Conservation (phyloP, 2,329 filamentous ascomycete genomes). For the Thielaviopsis ethacetica region DNA sequence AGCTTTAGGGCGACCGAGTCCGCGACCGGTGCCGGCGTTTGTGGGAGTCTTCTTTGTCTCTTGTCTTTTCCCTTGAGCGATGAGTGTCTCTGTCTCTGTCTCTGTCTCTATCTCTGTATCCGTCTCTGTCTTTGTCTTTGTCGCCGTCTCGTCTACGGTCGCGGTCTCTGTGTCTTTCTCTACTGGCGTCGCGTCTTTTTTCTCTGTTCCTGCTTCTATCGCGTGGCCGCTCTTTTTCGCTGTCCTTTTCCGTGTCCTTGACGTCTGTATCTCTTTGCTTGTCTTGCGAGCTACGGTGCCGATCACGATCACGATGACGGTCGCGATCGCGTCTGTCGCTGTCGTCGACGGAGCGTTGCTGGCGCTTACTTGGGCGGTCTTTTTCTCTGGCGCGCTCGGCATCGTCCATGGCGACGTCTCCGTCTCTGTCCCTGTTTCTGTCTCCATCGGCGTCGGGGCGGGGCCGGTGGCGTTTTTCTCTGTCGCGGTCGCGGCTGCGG, state of each 20-base stretch:
- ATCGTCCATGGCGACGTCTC: constrained; percentile 14
- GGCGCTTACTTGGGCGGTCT: constrained; percentile 7
- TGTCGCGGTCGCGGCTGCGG: neutral
- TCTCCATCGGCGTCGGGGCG: neutral
- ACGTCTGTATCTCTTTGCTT: neutral
- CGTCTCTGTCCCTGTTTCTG: constrained; percentile 15
- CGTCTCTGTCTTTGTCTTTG: constrained; percentile 15
- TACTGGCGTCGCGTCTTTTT: neutral
- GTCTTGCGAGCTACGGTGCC: neutral
- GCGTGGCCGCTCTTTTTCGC: neutral
- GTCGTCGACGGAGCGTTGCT: constrained; percentile 2
- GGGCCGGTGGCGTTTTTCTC: neutral
- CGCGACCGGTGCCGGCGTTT: constrained; percentile 15
- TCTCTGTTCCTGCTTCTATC: neutral
- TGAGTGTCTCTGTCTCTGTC: constrained; percentile 15
- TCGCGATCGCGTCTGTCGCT: neutral
- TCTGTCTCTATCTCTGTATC: constrained; percentile 14
- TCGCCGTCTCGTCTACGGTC: constrained; percentile 17
- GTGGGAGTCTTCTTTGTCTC: constrained; percentile 14
- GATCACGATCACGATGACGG: neutral
- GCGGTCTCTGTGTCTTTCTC: constrained; percentile 12
- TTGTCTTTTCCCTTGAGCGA: constrained; percentile 11
- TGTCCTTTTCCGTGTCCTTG: neutral
- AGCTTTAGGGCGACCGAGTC: neutral
- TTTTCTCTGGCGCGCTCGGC: constrained; percentile 17